Base-by-base conservation (phyloP, 768 basidiomycete genomes). In the Hemileccinum impolitum region DNA sequence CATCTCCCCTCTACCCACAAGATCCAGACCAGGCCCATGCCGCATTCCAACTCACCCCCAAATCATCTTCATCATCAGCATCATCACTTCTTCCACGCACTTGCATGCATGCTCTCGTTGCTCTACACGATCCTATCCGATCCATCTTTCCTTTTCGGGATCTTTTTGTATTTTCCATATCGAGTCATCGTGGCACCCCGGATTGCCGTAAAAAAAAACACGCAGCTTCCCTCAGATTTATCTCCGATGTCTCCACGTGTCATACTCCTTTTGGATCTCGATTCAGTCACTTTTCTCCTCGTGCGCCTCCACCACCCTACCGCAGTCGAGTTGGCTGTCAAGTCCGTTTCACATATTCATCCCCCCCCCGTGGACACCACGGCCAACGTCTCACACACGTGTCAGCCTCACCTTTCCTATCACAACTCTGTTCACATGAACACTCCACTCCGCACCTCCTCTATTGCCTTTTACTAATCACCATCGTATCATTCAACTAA, bases 161-260 rank as follows among this genome's bases (percentile, higher is more conserved):
- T 38, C 47, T 52, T 38, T n/a, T 62, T 52, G 51, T 59, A 42
- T 39, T 53, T 59, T 51, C 61, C 21, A 3, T 51, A 51, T 55
- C 44, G 51, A 36, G 60, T 5, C 23, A 52, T 39, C 60, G 61
- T 61, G 60, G 61, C 61, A 63, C 60, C 60, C 60, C 60, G 61
- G 61, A 61, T 61, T 63, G 52, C 60, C 59, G 47, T 62, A 61
- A 61, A 43, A 21, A 3, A 23, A 3, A 23, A n/a, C n/a, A 44
- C 18, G 14, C 50, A 31, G 43, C 55, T 43, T 32, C 23, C 40
- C 39, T 48, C 42, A 63, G 61, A 63, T 61, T 60, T 63, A 61
- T 61, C 60, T 57, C 60, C 60, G 60, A 63, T 61, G 39, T 39
- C 2, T 21, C 61, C 60, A 63, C 60, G 58, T 63, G 61, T 61